These are phyloP conservation scores for Fusarium keratoplasticum DNA, from an alignment of 2,329 filamentous ascomycete genomes.

Conservation along the genomic window DNA sequence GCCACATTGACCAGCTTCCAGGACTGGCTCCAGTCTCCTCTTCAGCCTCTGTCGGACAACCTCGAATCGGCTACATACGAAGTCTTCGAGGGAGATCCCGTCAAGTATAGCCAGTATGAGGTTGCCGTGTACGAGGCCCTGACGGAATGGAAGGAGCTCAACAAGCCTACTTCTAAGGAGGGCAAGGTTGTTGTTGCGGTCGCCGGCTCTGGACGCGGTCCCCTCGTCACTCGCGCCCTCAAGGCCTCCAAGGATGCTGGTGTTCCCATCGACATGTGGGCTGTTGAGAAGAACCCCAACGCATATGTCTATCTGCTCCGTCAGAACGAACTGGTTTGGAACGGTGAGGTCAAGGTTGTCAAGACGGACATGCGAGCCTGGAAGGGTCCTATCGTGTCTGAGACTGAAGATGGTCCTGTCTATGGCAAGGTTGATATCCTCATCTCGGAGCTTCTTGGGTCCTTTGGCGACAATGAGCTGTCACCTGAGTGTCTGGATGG, in stretches of 20 bases:
- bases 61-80: conserved; percentile 98
- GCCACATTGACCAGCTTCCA: conserved; percentile 73
- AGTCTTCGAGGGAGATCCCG: conserved; percentile 97
- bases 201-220: conserved; percentile 91
- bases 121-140: conserved; percentile 84
- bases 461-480: conserved; percentile 96
- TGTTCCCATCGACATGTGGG: conserved; percentile 87
- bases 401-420: conserved; percentile 57
- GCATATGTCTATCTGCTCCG: conserved; percentile 92
- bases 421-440: conserved; percentile 87
- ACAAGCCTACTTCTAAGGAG: conserved; percentile 77
- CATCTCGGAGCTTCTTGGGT: conserved; percentile 92
- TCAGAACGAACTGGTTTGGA: conserved; percentile 88
- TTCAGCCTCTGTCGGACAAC: conserved; percentile 96
- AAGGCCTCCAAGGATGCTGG: conserved; percentile 81
- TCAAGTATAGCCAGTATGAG: conserved; percentile 98
- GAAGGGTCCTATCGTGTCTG: conserved; percentile 78
- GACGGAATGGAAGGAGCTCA: conserved; percentile 78
- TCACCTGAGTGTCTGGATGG: conserved; percentile 97
- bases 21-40: conserved; percentile 93
- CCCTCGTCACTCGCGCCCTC: conserved; percentile 88
- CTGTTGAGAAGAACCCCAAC: conserved; percentile 98
- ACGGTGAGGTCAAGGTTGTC: conserved; percentile 82
- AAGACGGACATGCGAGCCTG: conserved; percentile 98
- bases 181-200: conserved; percentile 88